Percentiles rank a stretch among this genome's conserved stretches.
These are phyloP conservation scores for Termitomyces sp. DNA, from an alignment of 768 basidiomycete species.

Conservation along the genomic window DNA sequence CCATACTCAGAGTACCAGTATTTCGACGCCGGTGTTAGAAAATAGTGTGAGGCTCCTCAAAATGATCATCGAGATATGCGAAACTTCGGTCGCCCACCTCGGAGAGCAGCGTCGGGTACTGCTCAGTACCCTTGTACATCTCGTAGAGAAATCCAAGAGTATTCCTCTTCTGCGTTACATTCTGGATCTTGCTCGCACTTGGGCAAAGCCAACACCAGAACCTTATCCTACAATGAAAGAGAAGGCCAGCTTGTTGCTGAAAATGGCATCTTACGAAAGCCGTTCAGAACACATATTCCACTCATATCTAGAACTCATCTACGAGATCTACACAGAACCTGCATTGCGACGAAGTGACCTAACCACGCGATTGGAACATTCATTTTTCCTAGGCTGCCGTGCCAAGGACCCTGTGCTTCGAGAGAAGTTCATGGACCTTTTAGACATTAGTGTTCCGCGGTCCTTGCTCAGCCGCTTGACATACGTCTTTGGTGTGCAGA, in stretches of 20 bases:
- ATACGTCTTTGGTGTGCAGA: constrained; percentile 90
- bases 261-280: constrained; percentile 81
- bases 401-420: constrained; percentile 75
- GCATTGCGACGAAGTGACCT: constrained; percentile 84
- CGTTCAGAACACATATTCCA: constrained; percentile 77
- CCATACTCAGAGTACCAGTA: constrained; percentile 57
- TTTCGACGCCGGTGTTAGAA: constrained; percentile 43
- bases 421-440: constrained; percentile 81
- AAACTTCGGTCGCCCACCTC: constrained; percentile 71
- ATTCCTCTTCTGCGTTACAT: constrained; percentile 73
- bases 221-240: constrained; percentile 92
- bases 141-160: constrained; percentile 90
- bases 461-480: constrained; percentile 77
- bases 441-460: constrained; percentile 85
- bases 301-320: constrained; percentile 82
- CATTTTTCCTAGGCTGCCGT: constrained; percentile 89
- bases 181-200: constrained; percentile 79
- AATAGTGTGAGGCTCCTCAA: constrained; percentile 60
- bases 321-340: constrained; percentile 91
- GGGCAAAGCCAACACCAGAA: constrained; percentile 86
- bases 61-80: constrained; percentile 84
- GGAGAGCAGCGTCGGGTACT: constrained; percentile 85
- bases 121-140: constrained; percentile 66
- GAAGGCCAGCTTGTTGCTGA: constrained; percentile 83
- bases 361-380: constrained; percentile 87